A percentile compares a stretch with the other conserved stretches of the same genome.
Conservation (phyloP, 2,329 filamentous ascomycete species). For the Stachybotrys echinatus region DNA sequence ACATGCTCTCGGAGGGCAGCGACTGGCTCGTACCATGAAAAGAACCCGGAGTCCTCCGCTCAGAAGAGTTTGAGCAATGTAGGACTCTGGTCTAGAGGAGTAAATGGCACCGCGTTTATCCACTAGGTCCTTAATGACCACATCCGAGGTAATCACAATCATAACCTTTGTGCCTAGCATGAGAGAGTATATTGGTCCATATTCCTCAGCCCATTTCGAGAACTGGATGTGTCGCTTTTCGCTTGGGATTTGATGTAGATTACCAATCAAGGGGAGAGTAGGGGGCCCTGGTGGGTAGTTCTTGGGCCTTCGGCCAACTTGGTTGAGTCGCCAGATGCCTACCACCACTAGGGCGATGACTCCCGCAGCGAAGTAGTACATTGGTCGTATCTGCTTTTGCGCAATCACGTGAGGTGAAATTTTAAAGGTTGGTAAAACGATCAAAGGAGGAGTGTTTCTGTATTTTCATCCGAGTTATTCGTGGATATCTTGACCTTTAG, state of each 20-base stretch:
- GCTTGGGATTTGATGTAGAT: conserved; percentile 43
- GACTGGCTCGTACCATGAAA: conserved; percentile 43
- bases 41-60: conserved; percentile 5
- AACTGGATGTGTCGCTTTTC: conserved; percentile 38
- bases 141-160: conserved; percentile 39
- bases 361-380: too few species aligned
- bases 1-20: too few species aligned
- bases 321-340: too few species aligned
- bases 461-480: too few species aligned
- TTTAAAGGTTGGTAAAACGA: too few species aligned
- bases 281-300: conserved; percentile 38
- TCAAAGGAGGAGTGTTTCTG: too few species aligned
- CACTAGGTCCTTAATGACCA: conserved; percentile 44
- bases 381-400: too few species aligned
- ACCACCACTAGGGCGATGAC: too few species aligned
- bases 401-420: too few species aligned
- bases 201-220: conserved; percentile 46
- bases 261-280: conserved; percentile 44
- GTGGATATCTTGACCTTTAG: too few species aligned
- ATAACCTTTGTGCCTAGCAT: conserved; percentile 42
- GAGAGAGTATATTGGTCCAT: conserved; percentile 44
- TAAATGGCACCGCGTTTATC: conserved; percentile 46
- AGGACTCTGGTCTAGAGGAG: conserved; percentile 29
- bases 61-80: conserved; percentile 3
- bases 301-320: conserved; percentile 2